Conservation (phyloP, 2,329 filamentous ascomycete genomes). For the Exophiala sideris region DNA sequence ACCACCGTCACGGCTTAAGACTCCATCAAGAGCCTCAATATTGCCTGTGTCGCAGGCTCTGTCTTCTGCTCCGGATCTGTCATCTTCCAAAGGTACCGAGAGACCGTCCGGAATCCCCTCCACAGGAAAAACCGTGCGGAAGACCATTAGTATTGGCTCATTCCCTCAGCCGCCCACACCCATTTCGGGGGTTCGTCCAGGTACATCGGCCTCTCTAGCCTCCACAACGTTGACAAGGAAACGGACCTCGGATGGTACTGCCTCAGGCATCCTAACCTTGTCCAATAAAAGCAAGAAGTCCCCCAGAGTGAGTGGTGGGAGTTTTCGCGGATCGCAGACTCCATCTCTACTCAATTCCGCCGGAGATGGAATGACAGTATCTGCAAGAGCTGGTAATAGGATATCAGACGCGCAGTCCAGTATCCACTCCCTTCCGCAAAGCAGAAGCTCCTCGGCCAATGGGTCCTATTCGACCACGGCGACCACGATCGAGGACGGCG, state of each 20-base stretch:
- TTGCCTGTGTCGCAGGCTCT: slow-evolving; percentile 49
- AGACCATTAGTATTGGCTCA: slow-evolving; percentile 87
- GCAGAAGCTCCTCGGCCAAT: slow-evolving; percentile 85
- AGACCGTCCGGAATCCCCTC: slow-evolving; percentile 43
- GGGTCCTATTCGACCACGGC: slow-evolving; percentile 88
- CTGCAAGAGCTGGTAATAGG: slow-evolving; percentile 57
- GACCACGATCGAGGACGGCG: slow-evolving; percentile 79
- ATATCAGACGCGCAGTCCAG: slow-evolving; percentile 74
- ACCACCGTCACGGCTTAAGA: slow-evolving; percentile 28
- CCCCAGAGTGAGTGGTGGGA: slow-evolving; percentile 54
- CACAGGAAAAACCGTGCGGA: slow-evolving; percentile 67
- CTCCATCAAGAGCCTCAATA: slow-evolving; percentile 49
- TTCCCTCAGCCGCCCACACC: slow-evolving; percentile 91
- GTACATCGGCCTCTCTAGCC: slow-evolving; percentile 53
- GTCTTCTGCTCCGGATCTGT: slow-evolving; percentile 54
- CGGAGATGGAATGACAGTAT: slow-evolving; percentile 71
- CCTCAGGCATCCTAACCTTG: slow-evolving; percentile 32
- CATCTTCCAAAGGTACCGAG: slow-evolving; percentile 54
- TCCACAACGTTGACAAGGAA: slow-evolving; percentile 34
- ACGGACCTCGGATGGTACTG: slow-evolving; percentile 45
- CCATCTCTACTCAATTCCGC: slow-evolving; percentile 77
- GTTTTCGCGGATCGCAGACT: slow-evolving; percentile 51
- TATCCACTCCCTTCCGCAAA: slow-evolving; percentile 78
- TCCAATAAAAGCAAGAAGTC: slow-evolving; percentile 52
- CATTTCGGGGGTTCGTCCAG: slow-evolving; percentile 59